Evolutionary conservation across 192 early-diverging fungal species (phyloP).

Genomic region (Backusella westeae): DNA sequence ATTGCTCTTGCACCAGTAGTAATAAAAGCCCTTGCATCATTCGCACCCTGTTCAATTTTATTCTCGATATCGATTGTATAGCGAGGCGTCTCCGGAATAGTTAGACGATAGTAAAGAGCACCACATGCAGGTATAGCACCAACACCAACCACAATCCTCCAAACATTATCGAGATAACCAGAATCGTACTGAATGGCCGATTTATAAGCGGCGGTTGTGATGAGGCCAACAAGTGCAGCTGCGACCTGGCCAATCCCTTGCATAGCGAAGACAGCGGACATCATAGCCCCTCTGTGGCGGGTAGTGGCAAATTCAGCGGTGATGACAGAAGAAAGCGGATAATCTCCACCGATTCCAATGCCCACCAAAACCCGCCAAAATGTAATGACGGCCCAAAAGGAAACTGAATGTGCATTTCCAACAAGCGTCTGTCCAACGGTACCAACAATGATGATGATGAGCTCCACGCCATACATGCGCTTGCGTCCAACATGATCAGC

Average conservation of each 20-base stretch:
- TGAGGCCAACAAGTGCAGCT: conserved; percentile 72
- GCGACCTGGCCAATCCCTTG: conserved; percentile 88
- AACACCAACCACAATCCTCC: conserved; percentile 86
- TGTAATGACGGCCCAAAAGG: conserved; percentile 66
- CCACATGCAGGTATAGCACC: conserved; percentile 78
- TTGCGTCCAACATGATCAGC: conserved; percentile 91
- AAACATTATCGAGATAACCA: conserved; percentile 80
- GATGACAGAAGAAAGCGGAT: conserved; percentile 93
- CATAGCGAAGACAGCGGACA: conserved; percentile 90
- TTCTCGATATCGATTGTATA: conserved; percentile 71
- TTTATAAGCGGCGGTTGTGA: conserved; percentile 72
- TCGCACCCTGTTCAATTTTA: conserved; percentile 61
- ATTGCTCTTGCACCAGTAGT: conserved; percentile 21
- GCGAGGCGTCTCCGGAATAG: conserved; percentile 95
- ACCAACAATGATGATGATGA: conserved; percentile 90
- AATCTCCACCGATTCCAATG: conserved; percentile 95
- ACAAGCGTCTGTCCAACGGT: conserved; percentile 81
- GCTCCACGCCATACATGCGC: conserved; percentile 84
- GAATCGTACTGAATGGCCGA: conserved; percentile 59
- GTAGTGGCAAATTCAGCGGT: conserved; percentile 91
- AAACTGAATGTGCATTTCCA: conserved; percentile 64
- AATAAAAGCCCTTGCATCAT: conserved; percentile 41
- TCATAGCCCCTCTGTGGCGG: conserved; percentile 83
- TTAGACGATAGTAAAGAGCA: conserved; percentile 89
- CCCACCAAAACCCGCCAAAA: conserved; percentile 92